Percentiles rank a stretch among this genome's conserved stretches.
Conservation (phyloP, 148 eudicot genomes). For the Polygonum maritimum region DNA sequence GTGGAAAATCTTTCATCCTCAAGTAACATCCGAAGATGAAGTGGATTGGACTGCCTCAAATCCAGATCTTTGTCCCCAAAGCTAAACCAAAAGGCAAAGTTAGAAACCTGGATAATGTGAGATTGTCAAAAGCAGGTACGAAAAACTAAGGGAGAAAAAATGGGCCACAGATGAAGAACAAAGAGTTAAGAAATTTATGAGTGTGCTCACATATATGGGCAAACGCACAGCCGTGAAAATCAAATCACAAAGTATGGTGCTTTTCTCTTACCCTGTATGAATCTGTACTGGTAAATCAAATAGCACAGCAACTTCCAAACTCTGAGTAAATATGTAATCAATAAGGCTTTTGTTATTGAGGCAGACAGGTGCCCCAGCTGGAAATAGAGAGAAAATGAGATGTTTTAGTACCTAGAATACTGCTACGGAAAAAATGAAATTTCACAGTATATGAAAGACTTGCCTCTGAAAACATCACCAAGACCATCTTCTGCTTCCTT, state of each 20-base stretch:
- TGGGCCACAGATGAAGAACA: not conserved
- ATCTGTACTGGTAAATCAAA: conserved; percentile 81
- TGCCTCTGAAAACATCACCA: conserved; percentile 56
- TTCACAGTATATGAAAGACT: conserved; percentile 16
- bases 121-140: not conserved
- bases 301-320: conserved; percentile 70
- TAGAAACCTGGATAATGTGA: not conserved
- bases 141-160: not conserved
- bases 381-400: conserved; percentile 20
- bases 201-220: not conserved
- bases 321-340: conserved; percentile 61
- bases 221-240: not conserved
- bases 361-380: conserved; percentile 67
- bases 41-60: conserved; percentile 79
- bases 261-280: conserved; percentile 73
- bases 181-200: not conserved
- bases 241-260: not conserved
- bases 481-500: conserved; percentile 77
- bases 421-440: not conserved
- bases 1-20: conserved; percentile 77
- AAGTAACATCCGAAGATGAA: conserved; percentile 74
- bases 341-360: conserved; percentile 66
- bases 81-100: conserved; percentile 24
- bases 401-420: not conserved
- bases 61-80: conserved; percentile 96